Evolutionary conservation across 768 basidiomycete genomes (phyloP).

Genomic region (Naganishia onofrii): DNA sequence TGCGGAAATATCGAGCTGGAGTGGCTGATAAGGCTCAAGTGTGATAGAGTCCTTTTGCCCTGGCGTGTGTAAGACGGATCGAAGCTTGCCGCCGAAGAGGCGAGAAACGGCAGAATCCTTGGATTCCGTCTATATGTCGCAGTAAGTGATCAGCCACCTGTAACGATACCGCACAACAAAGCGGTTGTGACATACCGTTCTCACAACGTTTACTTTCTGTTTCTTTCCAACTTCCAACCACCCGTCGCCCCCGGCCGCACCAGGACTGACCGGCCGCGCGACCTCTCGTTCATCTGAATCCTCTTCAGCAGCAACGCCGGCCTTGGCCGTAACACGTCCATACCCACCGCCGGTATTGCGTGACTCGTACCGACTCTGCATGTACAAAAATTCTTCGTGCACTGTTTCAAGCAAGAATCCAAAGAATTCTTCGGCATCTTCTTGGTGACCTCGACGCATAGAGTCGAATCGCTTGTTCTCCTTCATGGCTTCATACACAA

Average conservation of each 20-base stretch:
- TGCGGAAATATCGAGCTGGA: slow-evolving; percentile 83
- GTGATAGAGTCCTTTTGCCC: slow-evolving; percentile 77
- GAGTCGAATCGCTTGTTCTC: slow-evolving; percentile 88
- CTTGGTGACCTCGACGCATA: slow-evolving; percentile 93
- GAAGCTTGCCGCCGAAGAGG: slow-evolving; percentile 90
- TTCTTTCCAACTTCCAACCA: slow-evolving; percentile 93
- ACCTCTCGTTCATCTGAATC: slow-evolving; percentile 42
- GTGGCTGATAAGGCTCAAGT: slow-evolving; percentile 84
- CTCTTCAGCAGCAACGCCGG: slow-evolving; percentile 37
- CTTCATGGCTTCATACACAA: slow-evolving; percentile 88
- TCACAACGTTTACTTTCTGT: slow-evolving; percentile 73
- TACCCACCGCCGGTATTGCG: slow-evolving; percentile 36
- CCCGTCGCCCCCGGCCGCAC: slow-evolving; percentile 60
- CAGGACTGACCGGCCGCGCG: slow-evolving; percentile 46
- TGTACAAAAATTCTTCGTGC: slow-evolving; percentile 78
- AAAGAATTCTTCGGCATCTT: slow-evolving; percentile 98
- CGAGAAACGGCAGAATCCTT: slow-evolving; percentile 82
- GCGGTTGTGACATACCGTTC: slow-evolving; percentile 62
- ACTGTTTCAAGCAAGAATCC: slow-evolving; percentile 93
- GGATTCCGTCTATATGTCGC: slow-evolving; percentile 64
- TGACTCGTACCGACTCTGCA: slow-evolving; percentile 57
- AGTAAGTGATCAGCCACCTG: background rate
- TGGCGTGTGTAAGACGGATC: slow-evolving; percentile 75
- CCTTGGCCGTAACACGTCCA: slow-evolving; percentile 50
- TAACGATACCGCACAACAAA: no score